phyloP scores from a whole-genome alignment of 805 yeast genomes.

The Lipomyces spencermartinsiae region DNA sequence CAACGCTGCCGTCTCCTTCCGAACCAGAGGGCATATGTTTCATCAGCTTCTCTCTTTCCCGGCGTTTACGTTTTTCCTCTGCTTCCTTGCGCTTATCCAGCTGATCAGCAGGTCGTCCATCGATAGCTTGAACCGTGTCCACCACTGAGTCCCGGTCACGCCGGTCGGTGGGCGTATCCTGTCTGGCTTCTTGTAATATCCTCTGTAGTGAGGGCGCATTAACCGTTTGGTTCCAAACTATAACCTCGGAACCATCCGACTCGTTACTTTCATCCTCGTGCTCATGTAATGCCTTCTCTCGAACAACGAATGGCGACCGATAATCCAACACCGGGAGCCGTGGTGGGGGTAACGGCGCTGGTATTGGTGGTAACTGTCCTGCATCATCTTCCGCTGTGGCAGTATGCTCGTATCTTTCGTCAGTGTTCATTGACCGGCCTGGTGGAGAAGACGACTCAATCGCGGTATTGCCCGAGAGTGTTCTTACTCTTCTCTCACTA shows the following conservation, averaged over 20 bases:
- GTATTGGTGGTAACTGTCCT: slow-evolving; percentile 5
- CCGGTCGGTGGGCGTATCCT: background rate
- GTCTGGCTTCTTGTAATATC: background rate
- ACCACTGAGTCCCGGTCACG: slow-evolving; percentile 3
- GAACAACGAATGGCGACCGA: slow-evolving; percentile 18
- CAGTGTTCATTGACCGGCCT: background rate
- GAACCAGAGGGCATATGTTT: background rate
- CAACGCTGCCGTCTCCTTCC: background rate
- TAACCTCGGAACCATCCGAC: background rate
- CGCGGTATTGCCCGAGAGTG: slow-evolving; percentile 6
- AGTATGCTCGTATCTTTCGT: background rate
- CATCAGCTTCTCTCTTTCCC: background rate
- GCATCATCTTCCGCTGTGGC: slow-evolving; percentile 15
- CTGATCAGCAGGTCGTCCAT: background rate
- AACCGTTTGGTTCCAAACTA: slow-evolving; percentile 17
- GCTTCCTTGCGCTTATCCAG: background rate
- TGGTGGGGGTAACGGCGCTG: slow-evolving; percentile 18
- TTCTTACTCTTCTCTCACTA: background rate
- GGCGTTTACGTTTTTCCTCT: background rate
- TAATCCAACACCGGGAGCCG: slow-evolving; percentile 20
- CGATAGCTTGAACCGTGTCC: background rate
- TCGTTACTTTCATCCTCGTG: slow-evolving; percentile 1
- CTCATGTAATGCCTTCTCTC: background rate
- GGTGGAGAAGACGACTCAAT: background rate
- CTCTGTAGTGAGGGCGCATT: slow-evolving; percentile 10